Evolutionary conservation across 140 eudicot genomes (phyloP).

Genomic region (Bidens hawaiensis): DNA sequence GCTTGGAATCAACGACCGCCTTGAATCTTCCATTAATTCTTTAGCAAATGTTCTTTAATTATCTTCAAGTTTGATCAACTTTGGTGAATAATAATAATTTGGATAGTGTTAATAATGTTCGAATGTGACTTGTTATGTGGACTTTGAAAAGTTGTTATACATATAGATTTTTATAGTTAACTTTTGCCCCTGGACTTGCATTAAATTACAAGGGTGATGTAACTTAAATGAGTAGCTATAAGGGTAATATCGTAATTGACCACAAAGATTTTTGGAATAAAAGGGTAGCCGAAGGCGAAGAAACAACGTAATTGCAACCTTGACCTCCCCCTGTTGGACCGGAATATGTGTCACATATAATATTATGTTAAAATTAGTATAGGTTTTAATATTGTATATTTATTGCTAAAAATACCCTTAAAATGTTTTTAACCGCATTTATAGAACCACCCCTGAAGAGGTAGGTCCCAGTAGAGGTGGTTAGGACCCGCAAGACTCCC

Average conservation of each 20-base stretch:
- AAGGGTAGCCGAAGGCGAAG: background rate
- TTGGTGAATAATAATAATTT: background rate
- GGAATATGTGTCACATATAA: too few relatives aligned
- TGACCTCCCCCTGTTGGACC: slow-evolving; percentile 13
- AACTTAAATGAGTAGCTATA: background rate
- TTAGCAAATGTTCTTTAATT: background rate
- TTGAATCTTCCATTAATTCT: slow-evolving; percentile 26
- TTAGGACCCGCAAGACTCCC: too few relatives aligned
- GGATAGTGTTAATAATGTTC: background rate
- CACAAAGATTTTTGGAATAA: background rate
- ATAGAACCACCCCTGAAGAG: too few relatives aligned
- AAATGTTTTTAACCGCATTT: too few relatives aligned
- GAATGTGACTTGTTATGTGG: background rate
- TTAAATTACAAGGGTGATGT: background rate
- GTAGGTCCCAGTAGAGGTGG: too few relatives aligned
- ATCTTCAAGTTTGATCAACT: background rate
- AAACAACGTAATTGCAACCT: slow-evolving; percentile 1
- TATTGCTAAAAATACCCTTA: too few relatives aligned
- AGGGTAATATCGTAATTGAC: background rate
- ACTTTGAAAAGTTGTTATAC: background rate
- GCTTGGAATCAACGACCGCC: slow-evolving; percentile 42
- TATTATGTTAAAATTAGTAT: too few relatives aligned
- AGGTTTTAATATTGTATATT: too few relatives aligned
- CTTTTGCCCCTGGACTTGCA: background rate
- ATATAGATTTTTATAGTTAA: background rate